These are phyloP conservation scores for apple (Malus domestica) DNA, from an alignment of 306 rosid species.

Conservation along the genomic window ASM211411v1 NC_041803.1:26703501-26704000, in stretches of 20 bases:
- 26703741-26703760: conserved; percentile 12
- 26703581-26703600: background rate
- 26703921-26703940: conserved; percentile 89
- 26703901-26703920: background rate
- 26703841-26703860: background rate
- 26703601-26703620: background rate
- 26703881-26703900: background rate
- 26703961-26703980: conserved; percentile 71
- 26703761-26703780: background rate
- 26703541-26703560: background rate
- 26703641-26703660: background rate
- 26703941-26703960: conserved; percentile 81
- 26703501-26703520: background rate
- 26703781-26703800: conserved; percentile 77
- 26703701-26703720: background rate
- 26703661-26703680: background rate
- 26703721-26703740: conserved; percentile 8
- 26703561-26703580: background rate
- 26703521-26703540: background rate
- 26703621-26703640: background rate
- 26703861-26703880: background rate
- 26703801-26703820: conserved; percentile 87
- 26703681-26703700: background rate
- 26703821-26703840: conserved; percentile 1
- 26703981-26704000: conserved; percentile 38